Evolutionary conservation across 305 asterid genomes (phyloP), one percentile per base, ranked within the genome.

Genomic region (Fraxinus paxiana): DNA sequence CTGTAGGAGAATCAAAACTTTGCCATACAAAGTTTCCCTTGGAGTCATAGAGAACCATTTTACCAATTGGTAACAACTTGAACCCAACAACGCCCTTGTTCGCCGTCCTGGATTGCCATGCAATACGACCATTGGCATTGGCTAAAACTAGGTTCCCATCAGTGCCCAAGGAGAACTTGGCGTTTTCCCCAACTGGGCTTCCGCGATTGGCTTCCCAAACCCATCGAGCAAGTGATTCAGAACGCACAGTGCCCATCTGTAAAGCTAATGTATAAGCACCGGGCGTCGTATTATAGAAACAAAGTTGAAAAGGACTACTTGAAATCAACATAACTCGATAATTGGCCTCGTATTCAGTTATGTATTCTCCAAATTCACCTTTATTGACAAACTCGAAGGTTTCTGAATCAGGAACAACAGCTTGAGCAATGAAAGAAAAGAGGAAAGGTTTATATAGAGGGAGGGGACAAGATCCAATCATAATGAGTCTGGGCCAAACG

Each of bases 231-330:
- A 24, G 76, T 0, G 84, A 75, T 6, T 79, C 84, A 0, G 90
- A 78, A 10, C 85, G 81, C 5, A 46, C 59, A 0, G 87, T 81
- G 13, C 89, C 93, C 84, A 88, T 80, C 5, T 87, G 83, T 6
- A 90, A 73, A 1, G 89, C 93, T 31, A 88, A 7, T 1, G 87
- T 87, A 70, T 83, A 88, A 20, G 86, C 87, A 5, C 74, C 24
- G 0, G 89, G 90, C 0, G 88, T 90, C 24, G 90, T 88, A 80
- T 88, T 88, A 69, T 88, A 88, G 73, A 88, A 90, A 30, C 86
- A 80, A 1, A 90, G 31, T 22, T 83, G 88, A 22, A 88, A 85
- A 0, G 88, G 89, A 1, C 78, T 61, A 0, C 0, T 59, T 5
- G 15, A 59, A 6, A 83, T 0, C 0, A 8, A 0, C 0, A 81